Percentiles rank a stretch among this genome's conserved stretches.
Evolutionary conservation across 139 green algal species (phyloP).

Genomic region (Pseudopediastrum boryanum): DNA sequence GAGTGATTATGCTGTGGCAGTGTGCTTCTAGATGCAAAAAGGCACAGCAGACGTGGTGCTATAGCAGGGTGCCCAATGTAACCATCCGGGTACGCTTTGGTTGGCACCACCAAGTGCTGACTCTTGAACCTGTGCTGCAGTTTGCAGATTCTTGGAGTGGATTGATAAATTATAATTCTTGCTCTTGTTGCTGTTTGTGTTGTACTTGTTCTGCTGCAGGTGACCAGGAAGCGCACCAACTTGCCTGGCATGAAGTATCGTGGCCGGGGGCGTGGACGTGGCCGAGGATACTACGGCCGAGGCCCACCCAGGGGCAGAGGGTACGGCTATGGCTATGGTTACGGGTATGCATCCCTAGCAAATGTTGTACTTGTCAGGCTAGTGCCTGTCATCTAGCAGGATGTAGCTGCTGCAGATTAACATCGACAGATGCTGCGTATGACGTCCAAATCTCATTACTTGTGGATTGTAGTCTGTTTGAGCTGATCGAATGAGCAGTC

Average conservation of each 20-base stretch:
- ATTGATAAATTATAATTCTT: neutral
- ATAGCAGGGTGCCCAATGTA: too few relatives aligned
- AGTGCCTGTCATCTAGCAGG: neutral
- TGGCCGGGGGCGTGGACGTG: constrained; percentile 63
- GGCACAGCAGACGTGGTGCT: too few relatives aligned
- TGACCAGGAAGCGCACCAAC: constrained; percentile 94
- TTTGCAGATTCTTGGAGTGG: too few relatives aligned
- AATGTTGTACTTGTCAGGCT: neutral
- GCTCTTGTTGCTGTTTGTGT: constrained; percentile 5
- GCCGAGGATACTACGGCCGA: constrained; percentile 37
- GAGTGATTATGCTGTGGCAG: too few relatives aligned
- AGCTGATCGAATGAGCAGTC: neutral
- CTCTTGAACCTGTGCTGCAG: too few relatives aligned
- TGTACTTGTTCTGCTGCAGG: constrained; percentile 53
- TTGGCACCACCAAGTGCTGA: too few relatives aligned
- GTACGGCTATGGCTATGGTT: constrained; percentile 12
- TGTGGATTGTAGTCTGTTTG: neutral
- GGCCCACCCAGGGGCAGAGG: constrained; percentile 21
- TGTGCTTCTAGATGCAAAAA: too few relatives aligned
- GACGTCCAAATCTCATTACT: constrained; percentile 9
- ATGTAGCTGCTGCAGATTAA: neutral
- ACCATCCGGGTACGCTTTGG: too few relatives aligned
- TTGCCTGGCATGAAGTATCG: constrained; percentile 88
- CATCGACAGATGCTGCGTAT: constrained; percentile 2
- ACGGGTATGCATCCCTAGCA: neutral